phyloP scores from a whole-genome alignment of 106 monocot species.

The Platanthera zijinensis region DNA sequence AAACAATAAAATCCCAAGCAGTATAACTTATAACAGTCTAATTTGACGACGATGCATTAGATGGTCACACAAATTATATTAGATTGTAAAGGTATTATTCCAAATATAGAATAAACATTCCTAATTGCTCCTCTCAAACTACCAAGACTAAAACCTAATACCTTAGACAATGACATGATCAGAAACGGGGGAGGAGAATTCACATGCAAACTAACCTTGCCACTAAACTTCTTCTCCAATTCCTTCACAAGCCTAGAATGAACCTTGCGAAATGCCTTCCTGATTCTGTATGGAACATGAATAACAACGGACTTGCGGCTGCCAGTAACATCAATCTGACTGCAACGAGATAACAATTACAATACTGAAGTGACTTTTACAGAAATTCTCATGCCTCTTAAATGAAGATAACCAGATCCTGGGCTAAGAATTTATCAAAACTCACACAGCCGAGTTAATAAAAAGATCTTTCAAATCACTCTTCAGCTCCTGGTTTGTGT shows the following conservation, averaged over 20 bases:
- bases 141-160: neutral
- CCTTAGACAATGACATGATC: neutral
- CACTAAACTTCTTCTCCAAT: conserved; percentile 96
- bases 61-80: neutral
- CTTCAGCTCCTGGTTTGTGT: conserved; percentile 75
- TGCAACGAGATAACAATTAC: conserved; percentile 16
- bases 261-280: conserved; percentile 78
- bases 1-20: too few relatives aligned
- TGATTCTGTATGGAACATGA: conserved; percentile 74
- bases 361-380: neutral
- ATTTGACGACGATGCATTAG: too few relatives aligned
- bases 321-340: conserved; percentile 65
- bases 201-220: conserved; percentile 40
- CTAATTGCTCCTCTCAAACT: neutral
- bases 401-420: neutral
- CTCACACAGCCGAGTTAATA: conserved; percentile 75
- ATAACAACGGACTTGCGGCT: conserved; percentile 73
- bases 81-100: neutral
- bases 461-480: conserved; percentile 89
- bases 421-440: neutral
- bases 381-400: neutral
- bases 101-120: neutral
- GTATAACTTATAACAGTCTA: too few relatives aligned
- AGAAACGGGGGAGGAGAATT: neutral
- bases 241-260: conserved; percentile 90